Base-by-base conservation (phyloP, 441 rosid genomes). In the Populus hybrid region DNA sequence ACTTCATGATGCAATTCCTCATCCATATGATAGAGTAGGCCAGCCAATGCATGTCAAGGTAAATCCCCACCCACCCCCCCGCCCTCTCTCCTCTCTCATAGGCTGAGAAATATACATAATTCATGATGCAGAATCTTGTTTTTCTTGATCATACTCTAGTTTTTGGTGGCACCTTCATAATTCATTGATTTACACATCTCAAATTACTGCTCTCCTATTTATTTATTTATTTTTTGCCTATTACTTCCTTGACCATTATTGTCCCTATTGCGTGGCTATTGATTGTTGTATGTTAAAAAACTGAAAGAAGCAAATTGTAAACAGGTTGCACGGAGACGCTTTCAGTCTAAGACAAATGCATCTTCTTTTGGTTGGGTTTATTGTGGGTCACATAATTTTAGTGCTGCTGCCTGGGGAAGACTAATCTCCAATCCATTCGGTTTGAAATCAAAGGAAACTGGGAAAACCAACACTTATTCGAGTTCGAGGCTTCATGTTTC, bases 401-500 rank as follows among this genome's bases (percentile, higher is more conserved):
- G 99, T 83, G 88, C 92, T 59, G 97, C 97, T 78, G 98, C 99
- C 20, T 95, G 99, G 98, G 99, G 99, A 76, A 84, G 92, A 73
- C 80, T 84, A 65, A 86, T 90, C 34, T 85, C 87, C 59, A 81
- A 77, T 77, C 85, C 87, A 70, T 64, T 76, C 73, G 79, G 84
- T 69, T 79, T 35, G 69, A 90, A 81, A 54, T 74, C 84, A 23
- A 82, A 85, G 57, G 83, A 79, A 70, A 70, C 65, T 35, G 73
- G 69, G 70, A 79, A 70, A 79, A 65, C 81, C 65, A 82, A 78
- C 50, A 74, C 83, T 76, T 30, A 73, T 46, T 69, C 54, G 9
- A 74, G 64, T 70, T 75, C 61, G 42, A 88, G 84, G 79, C 94
- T 95, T 88, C 97, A 86, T 72, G 81, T 95, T 32, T 87, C 92